Conservation (phyloP, 495 filamentous ascomycete species). For the Hyaloscypha bicolor region DNA sequence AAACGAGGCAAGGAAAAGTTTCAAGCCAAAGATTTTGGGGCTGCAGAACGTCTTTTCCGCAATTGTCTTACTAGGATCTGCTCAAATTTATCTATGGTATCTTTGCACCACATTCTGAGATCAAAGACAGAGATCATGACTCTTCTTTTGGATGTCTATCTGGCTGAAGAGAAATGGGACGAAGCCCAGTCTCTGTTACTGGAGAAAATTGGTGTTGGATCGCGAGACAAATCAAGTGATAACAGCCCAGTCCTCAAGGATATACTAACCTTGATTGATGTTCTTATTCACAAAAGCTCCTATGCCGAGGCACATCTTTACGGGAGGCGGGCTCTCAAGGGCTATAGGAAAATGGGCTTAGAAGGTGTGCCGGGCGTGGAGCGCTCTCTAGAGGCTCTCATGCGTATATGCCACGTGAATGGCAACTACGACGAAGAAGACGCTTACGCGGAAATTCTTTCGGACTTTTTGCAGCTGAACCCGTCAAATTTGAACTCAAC, state of each 20-base stretch:
- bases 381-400: slow-evolving; percentile 12
- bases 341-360: slow-evolving; percentile 16
- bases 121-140: slow-evolving; percentile 5
- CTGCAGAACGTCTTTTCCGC: slow-evolving; percentile 20
- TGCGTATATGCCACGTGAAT: slow-evolving; percentile 12
- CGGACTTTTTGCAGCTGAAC: slow-evolving; percentile 10
- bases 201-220: slow-evolving; percentile 16
- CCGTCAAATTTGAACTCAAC: background rate
- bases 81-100: slow-evolving; percentile 4
- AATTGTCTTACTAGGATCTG: slow-evolving; percentile 23
- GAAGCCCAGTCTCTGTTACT: slow-evolving; percentile 17
- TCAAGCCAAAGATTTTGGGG: slow-evolving; percentile 11
- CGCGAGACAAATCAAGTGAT: slow-evolving; percentile 9
- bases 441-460: slow-evolving; percentile 21
- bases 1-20: slow-evolving; percentile 17
- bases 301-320: slow-evolving; percentile 23
- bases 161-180: slow-evolving; percentile 21
- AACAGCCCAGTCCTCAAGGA: slow-evolving; percentile 1
- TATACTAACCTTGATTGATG: slow-evolving; percentile 16
- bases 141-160: slow-evolving; percentile 13
- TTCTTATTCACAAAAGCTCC: slow-evolving; percentile 12
- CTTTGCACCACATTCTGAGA: slow-evolving; percentile 2
- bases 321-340: slow-evolving; percentile 20
- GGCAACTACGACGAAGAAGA: slow-evolving; percentile 21
- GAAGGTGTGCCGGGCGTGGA: background rate